Evolutionary conservation across 2,329 filamentous ascomycete species (phyloP).

Genomic region (Claviceps pusilla): DNA sequence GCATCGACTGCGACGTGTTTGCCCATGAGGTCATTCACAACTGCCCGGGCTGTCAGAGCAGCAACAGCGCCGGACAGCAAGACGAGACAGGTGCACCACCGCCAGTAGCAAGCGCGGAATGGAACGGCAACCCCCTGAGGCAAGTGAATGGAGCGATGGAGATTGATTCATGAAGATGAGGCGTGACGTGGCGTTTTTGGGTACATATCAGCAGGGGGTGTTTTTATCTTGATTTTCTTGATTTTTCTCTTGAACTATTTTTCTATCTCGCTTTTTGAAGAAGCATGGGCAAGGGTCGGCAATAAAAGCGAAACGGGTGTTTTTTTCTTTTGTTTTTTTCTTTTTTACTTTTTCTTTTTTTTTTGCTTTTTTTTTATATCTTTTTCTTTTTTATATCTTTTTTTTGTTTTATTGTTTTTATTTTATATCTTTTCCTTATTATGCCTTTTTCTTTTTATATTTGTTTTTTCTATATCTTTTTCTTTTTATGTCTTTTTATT

Average conservation of each 20-base stretch:
- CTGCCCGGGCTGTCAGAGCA: constrained; percentile 72
- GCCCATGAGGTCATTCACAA: constrained; percentile 91
- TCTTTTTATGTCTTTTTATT: too few species aligned
- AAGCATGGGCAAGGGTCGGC: too few species aligned
- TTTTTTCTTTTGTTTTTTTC: neutral
- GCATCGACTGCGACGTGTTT: constrained; percentile 94
- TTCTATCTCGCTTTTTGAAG: too few species aligned
- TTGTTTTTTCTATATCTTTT: neutral
- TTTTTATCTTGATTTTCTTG: neutral
- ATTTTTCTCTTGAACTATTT: neutral
- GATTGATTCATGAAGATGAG: constrained; percentile 16
- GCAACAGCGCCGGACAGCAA: constrained; percentile 6
- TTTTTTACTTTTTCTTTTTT: neutral
- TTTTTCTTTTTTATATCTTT: too few species aligned
- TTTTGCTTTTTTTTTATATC: too few species aligned
- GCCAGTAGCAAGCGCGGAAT: constrained; percentile 16
- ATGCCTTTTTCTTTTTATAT: neutral
- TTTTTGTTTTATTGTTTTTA: too few species aligned
- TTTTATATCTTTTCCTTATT: too few species aligned
- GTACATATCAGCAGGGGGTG: too few species aligned
- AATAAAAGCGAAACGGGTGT: too few species aligned
- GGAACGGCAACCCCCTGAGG: constrained; percentile 18
- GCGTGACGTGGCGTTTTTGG: neutral
- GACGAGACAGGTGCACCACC: neutral
- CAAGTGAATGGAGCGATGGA: constrained; percentile 27